Base-by-base conservation (phyloP, 2,329 filamentous ascomycete genomes). In the Botrytis deweyae region DNA sequence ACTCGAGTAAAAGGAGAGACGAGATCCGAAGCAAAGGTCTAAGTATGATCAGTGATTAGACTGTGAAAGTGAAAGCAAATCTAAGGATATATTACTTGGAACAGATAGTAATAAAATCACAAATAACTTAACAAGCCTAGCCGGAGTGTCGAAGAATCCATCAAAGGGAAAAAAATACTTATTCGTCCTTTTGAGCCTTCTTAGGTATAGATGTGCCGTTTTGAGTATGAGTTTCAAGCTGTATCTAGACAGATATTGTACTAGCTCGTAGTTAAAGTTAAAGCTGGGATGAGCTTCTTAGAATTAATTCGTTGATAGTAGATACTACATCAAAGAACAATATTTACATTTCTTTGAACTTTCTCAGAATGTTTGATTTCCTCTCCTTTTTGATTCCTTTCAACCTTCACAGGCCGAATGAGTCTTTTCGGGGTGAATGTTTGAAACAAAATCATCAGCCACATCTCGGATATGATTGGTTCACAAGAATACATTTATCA, bases 391-490 rank as follows among this genome's bases (percentile, higher is more conserved):
- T 67, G 1, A 20, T 46, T 22, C 20, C 44, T 22, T 46, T 46
- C 44, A 9, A 46, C 44, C 44, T 67, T 67, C 33, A 22, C 14
- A n/a, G 14, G 52, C 64, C 33, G 16, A 55, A 67, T 67, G 65
- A 67, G 46, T 67, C 46, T 55, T 29, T 52, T 22, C 52, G 25
- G 62, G n/a, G n/a, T 67, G 64, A 67, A 52, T 52, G 44, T 52
- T 42, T 58, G 65, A 55, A 67, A 72, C 70, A 67, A 49, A 42
- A 14, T 33, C 61, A 59, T 36, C 62, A 52, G 70, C 46, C 62
- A 67, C 62, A 72, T 59, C 38, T 72, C 61, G 70, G 22, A 59
- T 66, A 55, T 72, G n/a, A 72, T 59, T 72, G 70, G 70, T 38
- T 42, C 42, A 58, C 29, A 46, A 22, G 7, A 20, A 44, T 67